Evolutionary conservation across 495 filamentous ascomycete genomes (phyloP).

Genomic region (Daldinia decipiens): DNA sequence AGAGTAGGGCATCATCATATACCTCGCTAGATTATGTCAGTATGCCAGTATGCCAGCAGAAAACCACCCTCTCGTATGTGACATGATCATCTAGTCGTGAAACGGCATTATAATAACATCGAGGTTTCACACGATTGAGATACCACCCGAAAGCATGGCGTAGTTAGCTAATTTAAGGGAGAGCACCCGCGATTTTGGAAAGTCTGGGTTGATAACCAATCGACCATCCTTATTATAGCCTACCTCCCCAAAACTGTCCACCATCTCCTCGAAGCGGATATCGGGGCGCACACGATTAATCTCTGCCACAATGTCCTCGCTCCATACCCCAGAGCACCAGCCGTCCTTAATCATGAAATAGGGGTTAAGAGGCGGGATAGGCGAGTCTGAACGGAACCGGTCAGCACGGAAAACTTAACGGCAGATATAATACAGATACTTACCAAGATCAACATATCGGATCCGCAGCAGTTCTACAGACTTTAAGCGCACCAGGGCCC

Average conservation of each 20-base stretch:
- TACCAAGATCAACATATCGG: slow-evolving; percentile 77
- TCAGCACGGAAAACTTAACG: slow-evolving; percentile 22
- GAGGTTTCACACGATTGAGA: slow-evolving; percentile 48
- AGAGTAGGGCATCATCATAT: slow-evolving; percentile 5
- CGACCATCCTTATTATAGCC: slow-evolving; percentile 63
- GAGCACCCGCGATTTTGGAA: slow-evolving; percentile 55
- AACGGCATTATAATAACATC: slow-evolving; percentile 4
- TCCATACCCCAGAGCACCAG: slow-evolving; percentile 74
- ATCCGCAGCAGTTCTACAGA: slow-evolving; percentile 69
- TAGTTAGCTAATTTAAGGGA: slow-evolving; percentile 62
- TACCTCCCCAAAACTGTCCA: slow-evolving; percentile 64
- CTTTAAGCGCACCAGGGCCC: slow-evolving; percentile 63
- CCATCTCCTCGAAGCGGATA: slow-evolving; percentile 65
- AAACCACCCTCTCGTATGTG: not conserved
- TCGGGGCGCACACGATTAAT: slow-evolving; percentile 64
- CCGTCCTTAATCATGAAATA: slow-evolving; percentile 69
- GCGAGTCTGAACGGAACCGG: slow-evolving; percentile 55
- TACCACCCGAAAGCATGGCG: slow-evolving; percentile 53
- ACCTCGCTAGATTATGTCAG: not conserved
- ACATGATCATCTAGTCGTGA: slow-evolving; percentile 7
- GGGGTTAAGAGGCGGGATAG: slow-evolving; percentile 69
- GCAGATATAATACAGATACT: slow-evolving; percentile 42
- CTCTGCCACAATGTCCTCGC: slow-evolving; percentile 67
- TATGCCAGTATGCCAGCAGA: slow-evolving; percentile 7
- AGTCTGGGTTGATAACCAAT: slow-evolving; percentile 58